Base-by-base conservation (phyloP, 192 early-diverging fungal genomes). In the Jimgerdemannia flammicorona region DNA sequence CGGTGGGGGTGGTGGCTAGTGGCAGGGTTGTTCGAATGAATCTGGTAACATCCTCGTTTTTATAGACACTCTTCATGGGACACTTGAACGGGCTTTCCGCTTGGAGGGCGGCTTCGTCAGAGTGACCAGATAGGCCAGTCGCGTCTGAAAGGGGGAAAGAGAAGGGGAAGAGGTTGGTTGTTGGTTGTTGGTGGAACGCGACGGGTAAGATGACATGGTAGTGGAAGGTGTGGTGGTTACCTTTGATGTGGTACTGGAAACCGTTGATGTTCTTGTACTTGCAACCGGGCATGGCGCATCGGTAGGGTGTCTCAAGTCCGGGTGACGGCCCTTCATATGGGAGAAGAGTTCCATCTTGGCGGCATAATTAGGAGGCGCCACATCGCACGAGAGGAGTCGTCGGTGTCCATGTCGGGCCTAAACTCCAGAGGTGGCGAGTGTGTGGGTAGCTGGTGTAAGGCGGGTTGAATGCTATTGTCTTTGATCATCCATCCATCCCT, bases 211-310 rank as follows among this genome's bases (percentile, higher is more conserved):
- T 74, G 76, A 3, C 78, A 77, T 1, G 83, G 72, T n/a, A n/a
- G n/a, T n/a, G n/a, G n/a, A n/a, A n/a, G n/a, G n/a, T 1, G 78
- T 81, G 49, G 80, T 82, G 19, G 90, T 87, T 54, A 92, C 87
- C 71, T 88, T 86, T 17, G 93, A 84, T 68, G 66, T 94, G 93
- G 74, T 94, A 94, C 77, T 92, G 88, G 3, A 95, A 81, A 17
- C 94, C 94, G 69, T 93, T 94, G 77, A 94, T 89, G 75, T 95
- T 95, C 76, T 93, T 94, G 81, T 95, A 95, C 20, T 83, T 81
- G 64, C 94, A 95, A 6, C 85, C 89, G 2, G 83, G 70, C 75
- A 90, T 88, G 1, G 84, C 89, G 59, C 93, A 95, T 49, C 87
- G 83, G 75, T 89, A 95, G 8, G 93, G 92, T 66, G 84, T 87